A percentile compares a stretch with the other conserved stretches of the same genome.
Evolutionary conservation across 1,139 yeast species (phyloP).

Genomic region (Debaryomycetaceae sp.): DNA sequence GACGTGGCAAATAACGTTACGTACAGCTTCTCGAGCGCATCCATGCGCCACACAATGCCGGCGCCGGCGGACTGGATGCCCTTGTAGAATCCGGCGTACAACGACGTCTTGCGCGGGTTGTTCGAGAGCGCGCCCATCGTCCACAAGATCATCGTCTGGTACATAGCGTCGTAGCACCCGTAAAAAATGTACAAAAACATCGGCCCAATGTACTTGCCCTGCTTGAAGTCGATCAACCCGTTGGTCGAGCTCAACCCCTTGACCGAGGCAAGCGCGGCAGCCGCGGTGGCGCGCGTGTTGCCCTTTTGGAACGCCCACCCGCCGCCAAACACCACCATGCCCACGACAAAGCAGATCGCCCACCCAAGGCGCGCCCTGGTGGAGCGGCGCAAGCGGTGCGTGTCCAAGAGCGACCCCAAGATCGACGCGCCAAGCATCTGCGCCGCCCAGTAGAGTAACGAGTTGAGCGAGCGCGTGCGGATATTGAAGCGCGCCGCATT

Average conservation of each 20-base stretch:
- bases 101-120: slow-evolving; percentile 10
- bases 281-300: slow-evolving; percentile 8
- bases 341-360: slow-evolving; percentile 8
- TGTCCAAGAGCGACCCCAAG: slow-evolving; percentile 11
- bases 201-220: slow-evolving; percentile 10
- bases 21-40: slow-evolving; percentile 9
- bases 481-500: slow-evolving; percentile 10
- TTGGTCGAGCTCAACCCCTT: slow-evolving; percentile 6
- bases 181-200: slow-evolving; percentile 12
- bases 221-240: slow-evolving; percentile 11
- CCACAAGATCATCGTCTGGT: slow-evolving; percentile 11
- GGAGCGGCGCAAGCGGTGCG: slow-evolving; percentile 7
- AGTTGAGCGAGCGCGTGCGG: slow-evolving; percentile 11
- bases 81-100: slow-evolving; percentile 12
- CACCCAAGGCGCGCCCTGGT: slow-evolving; percentile 10
- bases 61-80: slow-evolving; percentile 12
- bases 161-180: slow-evolving; percentile 11
- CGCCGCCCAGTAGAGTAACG: slow-evolving; percentile 11
- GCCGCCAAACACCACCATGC: slow-evolving; percentile 11
- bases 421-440: slow-evolving; percentile 11
- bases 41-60: slow-evolving; percentile 12
- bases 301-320: slow-evolving; percentile 10
- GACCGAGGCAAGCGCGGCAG: slow-evolving; percentile 2
- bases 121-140: slow-evolving; percentile 11
- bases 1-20: slow-evolving; percentile 8